Evolutionary conservation across 1,284 basidiomycete genomes (phyloP).

Genomic region (Leccinum subfulvum): DNA sequence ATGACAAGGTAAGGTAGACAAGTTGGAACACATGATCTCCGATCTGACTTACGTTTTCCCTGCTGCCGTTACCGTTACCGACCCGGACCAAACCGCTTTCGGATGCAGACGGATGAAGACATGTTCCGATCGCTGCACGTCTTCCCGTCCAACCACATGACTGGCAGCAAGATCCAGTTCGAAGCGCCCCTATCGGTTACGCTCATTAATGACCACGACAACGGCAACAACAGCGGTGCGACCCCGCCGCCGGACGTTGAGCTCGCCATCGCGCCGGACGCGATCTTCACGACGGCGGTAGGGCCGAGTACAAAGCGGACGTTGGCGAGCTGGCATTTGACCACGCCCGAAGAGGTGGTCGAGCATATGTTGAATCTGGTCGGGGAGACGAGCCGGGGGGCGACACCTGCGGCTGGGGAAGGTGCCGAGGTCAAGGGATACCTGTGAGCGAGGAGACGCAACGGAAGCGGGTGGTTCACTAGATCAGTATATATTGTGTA

Average conservation of each 20-base stretch:
- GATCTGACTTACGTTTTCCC: neutral
- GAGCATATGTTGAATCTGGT: constrained; percentile 63
- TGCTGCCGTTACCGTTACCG: neutral
- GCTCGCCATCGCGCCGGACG: constrained; percentile 62
- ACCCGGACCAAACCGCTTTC: neutral
- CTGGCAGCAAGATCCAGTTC: constrained; percentile 46
- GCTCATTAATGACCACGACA: constrained; percentile 40
- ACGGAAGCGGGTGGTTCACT: neutral
- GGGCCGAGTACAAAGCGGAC: constrained; percentile 86
- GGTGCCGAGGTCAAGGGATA: constrained; percentile 22
- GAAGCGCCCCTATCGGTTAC: constrained; percentile 76
- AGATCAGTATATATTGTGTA: neutral
- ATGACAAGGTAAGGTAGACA: constrained; percentile 77
- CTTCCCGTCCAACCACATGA: constrained; percentile 43
- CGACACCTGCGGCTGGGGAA: neutral
- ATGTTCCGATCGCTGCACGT: constrained; percentile 89
- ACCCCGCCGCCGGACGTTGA: constrained; percentile 51
- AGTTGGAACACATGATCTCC: neutral
- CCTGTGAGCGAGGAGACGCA: constrained; percentile 11
- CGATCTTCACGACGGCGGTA: constrained; percentile 86
- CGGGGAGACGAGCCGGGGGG: constrained; percentile 21
- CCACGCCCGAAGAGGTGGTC: constrained; percentile 72
- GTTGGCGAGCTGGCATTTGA: constrained; percentile 87
- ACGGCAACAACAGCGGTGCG: neutral
- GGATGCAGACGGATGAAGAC: constrained; percentile 86